Conservation (phyloP, 2,329 filamentous ascomycete species). For the Bimuria novae-zelandiae region DNA sequence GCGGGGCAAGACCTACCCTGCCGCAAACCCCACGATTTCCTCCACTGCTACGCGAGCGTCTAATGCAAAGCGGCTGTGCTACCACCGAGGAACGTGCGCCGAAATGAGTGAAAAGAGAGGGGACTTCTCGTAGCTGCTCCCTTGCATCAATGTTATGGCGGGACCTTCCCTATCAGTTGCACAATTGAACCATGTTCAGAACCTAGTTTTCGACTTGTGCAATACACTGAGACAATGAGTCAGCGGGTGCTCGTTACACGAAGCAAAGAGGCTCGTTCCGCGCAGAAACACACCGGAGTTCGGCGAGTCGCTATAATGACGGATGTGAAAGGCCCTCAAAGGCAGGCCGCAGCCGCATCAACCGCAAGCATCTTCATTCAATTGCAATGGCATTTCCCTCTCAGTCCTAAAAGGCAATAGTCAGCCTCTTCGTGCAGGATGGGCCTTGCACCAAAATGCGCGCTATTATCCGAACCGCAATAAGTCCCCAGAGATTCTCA, state of each 20-base stretch:
- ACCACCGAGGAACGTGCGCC: not conserved
- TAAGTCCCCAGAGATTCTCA: conserved; percentile 13
- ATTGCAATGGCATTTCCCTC: too few relatives aligned
- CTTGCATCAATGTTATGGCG: not conserved
- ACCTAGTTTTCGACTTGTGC: too few relatives aligned
- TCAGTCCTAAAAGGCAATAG: too few relatives aligned
- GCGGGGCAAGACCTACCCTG: conserved; percentile 14
- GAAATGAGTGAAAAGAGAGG: not conserved
- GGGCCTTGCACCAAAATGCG: conserved; percentile 14
- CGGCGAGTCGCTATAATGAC: too few relatives aligned
- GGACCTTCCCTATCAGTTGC: not conserved
- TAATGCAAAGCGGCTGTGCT: too few relatives aligned
- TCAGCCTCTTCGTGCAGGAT: too few relatives aligned
- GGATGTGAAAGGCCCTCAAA: too few relatives aligned
- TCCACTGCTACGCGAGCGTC: not conserved
- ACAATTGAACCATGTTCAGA: too few relatives aligned
- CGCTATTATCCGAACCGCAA: conserved; percentile 23
- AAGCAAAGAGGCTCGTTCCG: not conserved
- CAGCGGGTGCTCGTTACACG: not conserved
- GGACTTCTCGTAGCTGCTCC: not conserved
- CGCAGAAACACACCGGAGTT: too few relatives aligned
- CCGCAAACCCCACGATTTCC: not conserved
- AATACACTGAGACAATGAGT: not conserved
- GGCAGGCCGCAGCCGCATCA: too few relatives aligned
- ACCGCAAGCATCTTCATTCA: too few relatives aligned